These are phyloP conservation scores for Trametes cinnabarina DNA, from an alignment of 768 basidiomycete genomes.

Conservation along the genomic window DNA sequence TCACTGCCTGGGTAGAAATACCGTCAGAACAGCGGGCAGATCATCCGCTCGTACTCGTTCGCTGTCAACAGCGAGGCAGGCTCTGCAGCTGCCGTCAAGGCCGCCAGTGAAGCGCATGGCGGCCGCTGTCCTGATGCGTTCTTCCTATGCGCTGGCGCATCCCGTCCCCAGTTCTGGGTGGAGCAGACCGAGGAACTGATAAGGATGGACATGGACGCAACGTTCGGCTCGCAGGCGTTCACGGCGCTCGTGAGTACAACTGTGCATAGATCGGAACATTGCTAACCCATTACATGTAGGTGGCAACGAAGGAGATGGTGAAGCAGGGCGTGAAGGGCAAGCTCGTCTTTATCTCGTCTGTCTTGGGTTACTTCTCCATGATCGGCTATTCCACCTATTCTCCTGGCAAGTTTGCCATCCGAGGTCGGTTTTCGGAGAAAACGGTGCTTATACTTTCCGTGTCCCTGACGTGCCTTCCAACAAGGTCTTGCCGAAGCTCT, in stretches of 20 bases:
- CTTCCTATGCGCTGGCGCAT: slow-evolving; percentile 75
- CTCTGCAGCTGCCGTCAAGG: slow-evolving; percentile 60
- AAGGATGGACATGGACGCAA: slow-evolving; percentile 48
- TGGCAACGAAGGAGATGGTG: slow-evolving; percentile 64
- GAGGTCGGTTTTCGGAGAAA: slow-evolving; percentile 48
- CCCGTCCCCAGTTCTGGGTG: slow-evolving; percentile 73
- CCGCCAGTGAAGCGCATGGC: slow-evolving; percentile 52
- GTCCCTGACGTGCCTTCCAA: background rate
- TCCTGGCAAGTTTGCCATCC: slow-evolving; percentile 81
- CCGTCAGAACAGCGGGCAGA: slow-evolving; percentile 56
- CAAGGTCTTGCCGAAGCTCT: slow-evolving; percentile 84
- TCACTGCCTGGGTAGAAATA: slow-evolving; percentile 16
- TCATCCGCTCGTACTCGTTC: slow-evolving; percentile 64
- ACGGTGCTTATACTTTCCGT: background rate
- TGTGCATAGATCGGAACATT: background rate
- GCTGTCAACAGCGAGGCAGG: slow-evolving; percentile 52
- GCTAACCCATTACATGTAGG: slow-evolving; percentile 38
- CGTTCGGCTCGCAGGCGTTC: slow-evolving; percentile 56
- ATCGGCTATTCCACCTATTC: slow-evolving; percentile 79
- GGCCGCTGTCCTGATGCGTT: slow-evolving; percentile 70
- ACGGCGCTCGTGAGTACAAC: slow-evolving; percentile 46
- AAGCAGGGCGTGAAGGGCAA: slow-evolving; percentile 57
- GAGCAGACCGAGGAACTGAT: slow-evolving; percentile 64
- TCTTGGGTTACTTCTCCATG: slow-evolving; percentile 71
- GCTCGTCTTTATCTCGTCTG: slow-evolving; percentile 74